Conservation (phyloP, 2,329 filamentous ascomycete species). For the Whalleya microplaca region DNA sequence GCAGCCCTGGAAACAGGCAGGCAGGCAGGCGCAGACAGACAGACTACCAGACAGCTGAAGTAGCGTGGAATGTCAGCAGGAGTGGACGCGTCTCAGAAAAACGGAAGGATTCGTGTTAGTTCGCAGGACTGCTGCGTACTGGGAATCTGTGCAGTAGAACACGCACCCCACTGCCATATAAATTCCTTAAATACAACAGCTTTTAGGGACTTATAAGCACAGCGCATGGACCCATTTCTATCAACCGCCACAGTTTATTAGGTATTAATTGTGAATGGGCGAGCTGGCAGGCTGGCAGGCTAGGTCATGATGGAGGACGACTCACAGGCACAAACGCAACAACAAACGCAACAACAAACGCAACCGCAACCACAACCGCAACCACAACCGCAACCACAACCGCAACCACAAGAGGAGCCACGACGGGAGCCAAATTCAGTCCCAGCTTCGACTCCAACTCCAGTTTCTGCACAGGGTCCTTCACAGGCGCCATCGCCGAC, state of each 20-base stretch:
- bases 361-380: not conserved
- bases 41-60: too few relatives aligned
- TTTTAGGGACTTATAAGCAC: not conserved
- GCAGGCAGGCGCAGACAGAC: too few relatives aligned
- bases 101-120: too few relatives aligned
- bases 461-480: not conserved
- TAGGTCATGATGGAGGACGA: too few relatives aligned
- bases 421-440: not conserved
- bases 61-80: too few relatives aligned
- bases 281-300: too few relatives aligned
- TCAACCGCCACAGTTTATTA: constrained; percentile 1
- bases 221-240: constrained; percentile 7
- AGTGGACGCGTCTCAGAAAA: too few relatives aligned
- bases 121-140: too few relatives aligned
- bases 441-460: not conserved
- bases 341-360: not conserved
- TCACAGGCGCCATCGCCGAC: constrained; percentile 4
- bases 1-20: too few relatives aligned
- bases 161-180: constrained; percentile 8
- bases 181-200: constrained; percentile 3
- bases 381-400: not conserved
- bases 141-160: not conserved
- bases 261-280: too few relatives aligned
- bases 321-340: not conserved
- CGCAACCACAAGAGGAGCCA: not conserved